A percentile compares a stretch with the other conserved stretches of the same genome.
phyloP scores from a whole-genome alignment of 495 filamentous ascomycete genomes.

The Penicillium diatomitis region DNA sequence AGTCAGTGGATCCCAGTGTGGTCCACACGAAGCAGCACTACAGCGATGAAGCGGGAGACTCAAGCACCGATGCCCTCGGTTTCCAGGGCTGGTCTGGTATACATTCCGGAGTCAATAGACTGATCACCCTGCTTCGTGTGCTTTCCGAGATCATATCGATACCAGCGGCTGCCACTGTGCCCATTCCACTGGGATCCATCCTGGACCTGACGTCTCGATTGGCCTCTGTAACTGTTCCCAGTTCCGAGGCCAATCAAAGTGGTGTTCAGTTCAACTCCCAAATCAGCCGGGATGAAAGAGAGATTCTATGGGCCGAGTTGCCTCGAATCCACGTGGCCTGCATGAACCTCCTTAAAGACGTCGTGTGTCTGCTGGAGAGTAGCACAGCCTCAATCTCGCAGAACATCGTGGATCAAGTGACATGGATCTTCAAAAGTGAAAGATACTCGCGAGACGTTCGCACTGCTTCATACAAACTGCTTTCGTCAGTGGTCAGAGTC shows the following conservation, averaged over 20 bases:
- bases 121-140: conserved; percentile 50
- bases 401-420: conserved; percentile 54
- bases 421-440: conserved; percentile 60
- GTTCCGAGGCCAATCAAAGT: conserved; percentile 24
- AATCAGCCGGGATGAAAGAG: conserved; percentile 68
- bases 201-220: conserved; percentile 58
- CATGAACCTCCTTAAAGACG: conserved; percentile 44
- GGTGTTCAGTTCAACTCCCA: conserved; percentile 49
- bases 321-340: conserved; percentile 65
- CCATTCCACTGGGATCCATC: conserved; percentile 54
- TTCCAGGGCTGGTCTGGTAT: conserved; percentile 64
- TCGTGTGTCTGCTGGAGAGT: conserved; percentile 45
- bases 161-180: conserved; percentile 50
- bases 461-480: conserved; percentile 46
- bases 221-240: conserved; percentile 52
- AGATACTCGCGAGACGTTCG: conserved; percentile 48
- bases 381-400: conserved; percentile 45
- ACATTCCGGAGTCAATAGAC: conserved; percentile 56
- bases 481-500: conserved; percentile 46
- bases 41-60: conserved; percentile 30
- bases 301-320: conserved; percentile 59
- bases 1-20: conserved; percentile 39
- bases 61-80: conserved; percentile 35
- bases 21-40: conserved; percentile 19
- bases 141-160: conserved; percentile 47